Base-by-base conservation (phyloP, 2,329 filamentous ascomycete genomes). In the Arthrobotrys entomopaga region DNA sequence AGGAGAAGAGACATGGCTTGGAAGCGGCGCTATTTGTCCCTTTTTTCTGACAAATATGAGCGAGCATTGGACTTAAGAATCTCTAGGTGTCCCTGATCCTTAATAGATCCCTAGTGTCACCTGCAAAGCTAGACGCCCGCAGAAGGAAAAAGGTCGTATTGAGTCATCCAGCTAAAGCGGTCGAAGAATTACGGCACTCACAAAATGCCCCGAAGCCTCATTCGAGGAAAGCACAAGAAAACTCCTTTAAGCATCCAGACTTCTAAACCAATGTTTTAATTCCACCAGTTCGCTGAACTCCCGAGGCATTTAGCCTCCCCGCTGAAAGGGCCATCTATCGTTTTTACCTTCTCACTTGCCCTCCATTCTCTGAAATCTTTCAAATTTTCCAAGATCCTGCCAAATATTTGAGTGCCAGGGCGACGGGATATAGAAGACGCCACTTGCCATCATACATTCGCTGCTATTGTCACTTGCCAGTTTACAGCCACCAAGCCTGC, bases 261-360 rank as follows among this genome's bases (percentile, higher is more conserved):
- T 46, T 54, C 60, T 65, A 10, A 34, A 34, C 67, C 38, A 72
- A 65, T 53, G 43, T 65, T 29, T 59, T 49, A 53, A 53, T 49
- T 50, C 52, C 59, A 60, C 65, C 57, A 70, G 42, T 43, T 59
- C 29, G 15, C 48, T 59, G 38, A 65, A 65, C 54, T 54, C 40
- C 67, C 67, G 67, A 65, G 67, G 67, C 67, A 72, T 72, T 72
- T 72, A 72, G 60, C 60, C 60, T 65, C 48, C 26, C 54, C 54
- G 56, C 67, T 16, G 54, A 54, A 19, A 34, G 29, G 53, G 34
- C 26, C 54, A 53, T 58, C 20, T 46, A 65, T 65, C 46, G 54
- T 57, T 19, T 52, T 43, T 38, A 56, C 64, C 66, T 22, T 64
- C 54, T 22, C 66, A 53, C 53, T 56, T 43, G 34, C 40, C 38